Base-by-base conservation (phyloP, 352 stramenopile species). In the Pythium dissimile region DNA sequence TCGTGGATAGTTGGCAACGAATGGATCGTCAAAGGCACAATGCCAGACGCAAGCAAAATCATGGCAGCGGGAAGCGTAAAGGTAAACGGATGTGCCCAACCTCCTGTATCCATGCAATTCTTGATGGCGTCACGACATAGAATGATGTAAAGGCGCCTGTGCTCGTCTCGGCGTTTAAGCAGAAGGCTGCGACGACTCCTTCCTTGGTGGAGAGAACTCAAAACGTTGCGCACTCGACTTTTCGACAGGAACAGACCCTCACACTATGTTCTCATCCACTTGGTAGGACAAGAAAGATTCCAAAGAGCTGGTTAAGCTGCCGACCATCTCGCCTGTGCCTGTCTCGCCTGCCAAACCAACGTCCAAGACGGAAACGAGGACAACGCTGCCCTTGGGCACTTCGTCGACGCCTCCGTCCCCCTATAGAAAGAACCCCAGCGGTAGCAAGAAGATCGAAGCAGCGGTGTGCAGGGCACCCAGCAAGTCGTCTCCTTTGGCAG, bases 301-400 rank as follows among this genome's bases (percentile, higher is more conserved):
- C 15, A 86, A 79, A 63, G 66, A 80, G 23, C 43, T 55, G 8
- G 61, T 85, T 35, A 85, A 83, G 39, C 34, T 88, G 21, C 77
- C 77, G 3, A 61, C 51, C 8, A 52, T 88, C 21, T 51, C 64
- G 20, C 3, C 38, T 20, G 16, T 62, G 2, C 35, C 66, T n/a
- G 30, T 41, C 16, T 69, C 56, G 21, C 63, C 63, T 37, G 63
- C 5, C 7, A 84, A 75, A 37, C 80, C 75, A 38, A 21, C 43
- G 5, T n/a, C 27, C 12, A 66, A 66, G 43, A 41, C 27, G 20
- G 44, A 62, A 38, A 12, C 48, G 21, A 54, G 18, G 15, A 46
- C 20, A 3, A 26, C 47, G 15, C 28, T 62, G 3, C 45, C 45
- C 0, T n/a, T n/a, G n/a, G n/a, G n/a, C n/a, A n/a, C n/a, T n/a